These are phyloP conservation scores for Fusarium newnesense DNA, from an alignment of 2,329 filamentous ascomycete genomes.

Conservation along the genomic window DNA sequence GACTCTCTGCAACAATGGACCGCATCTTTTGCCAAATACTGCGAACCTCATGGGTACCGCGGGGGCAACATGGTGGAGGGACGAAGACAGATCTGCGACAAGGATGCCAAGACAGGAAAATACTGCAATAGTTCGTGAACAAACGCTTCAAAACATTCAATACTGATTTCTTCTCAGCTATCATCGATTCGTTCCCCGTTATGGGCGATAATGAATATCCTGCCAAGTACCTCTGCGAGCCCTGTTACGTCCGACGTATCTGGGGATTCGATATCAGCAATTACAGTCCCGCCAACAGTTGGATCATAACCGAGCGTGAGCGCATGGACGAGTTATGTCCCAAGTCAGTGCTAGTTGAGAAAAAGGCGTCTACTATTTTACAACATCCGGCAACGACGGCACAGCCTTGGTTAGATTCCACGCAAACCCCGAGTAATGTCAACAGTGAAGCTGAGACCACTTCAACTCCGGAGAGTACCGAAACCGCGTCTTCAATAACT, in stretches of 20 bases:
- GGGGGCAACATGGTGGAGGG: not conserved
- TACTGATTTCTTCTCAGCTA: not conserved
- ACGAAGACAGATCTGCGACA: not conserved
- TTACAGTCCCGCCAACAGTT: not conserved
- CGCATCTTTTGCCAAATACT: not conserved
- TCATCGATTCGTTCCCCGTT: not conserved
- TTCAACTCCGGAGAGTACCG: not conserved
- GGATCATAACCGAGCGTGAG: not conserved
- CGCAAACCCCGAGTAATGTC: accelerated
- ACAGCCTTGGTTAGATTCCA: not conserved
- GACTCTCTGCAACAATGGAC: not conserved
- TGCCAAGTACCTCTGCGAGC: not conserved
- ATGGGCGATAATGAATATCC: not conserved
- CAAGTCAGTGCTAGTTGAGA: not conserved
- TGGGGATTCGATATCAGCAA: slow-evolving; percentile 2
- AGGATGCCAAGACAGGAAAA: not conserved
- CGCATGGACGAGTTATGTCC: not conserved
- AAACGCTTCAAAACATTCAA: accelerated
- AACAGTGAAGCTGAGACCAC: not conserved
- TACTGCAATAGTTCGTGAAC: not conserved
- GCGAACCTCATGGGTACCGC: not conserved
- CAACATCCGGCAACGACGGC: not conserved
- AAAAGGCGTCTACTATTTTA: not conserved
- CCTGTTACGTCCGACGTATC: slow-evolving; percentile 3
- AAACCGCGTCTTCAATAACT: accelerated